These are phyloP conservation scores for Cucurbitaria berberidis DNA, from an alignment of 2,329 filamentous ascomycete genomes.

Conservation along the genomic window DNA sequence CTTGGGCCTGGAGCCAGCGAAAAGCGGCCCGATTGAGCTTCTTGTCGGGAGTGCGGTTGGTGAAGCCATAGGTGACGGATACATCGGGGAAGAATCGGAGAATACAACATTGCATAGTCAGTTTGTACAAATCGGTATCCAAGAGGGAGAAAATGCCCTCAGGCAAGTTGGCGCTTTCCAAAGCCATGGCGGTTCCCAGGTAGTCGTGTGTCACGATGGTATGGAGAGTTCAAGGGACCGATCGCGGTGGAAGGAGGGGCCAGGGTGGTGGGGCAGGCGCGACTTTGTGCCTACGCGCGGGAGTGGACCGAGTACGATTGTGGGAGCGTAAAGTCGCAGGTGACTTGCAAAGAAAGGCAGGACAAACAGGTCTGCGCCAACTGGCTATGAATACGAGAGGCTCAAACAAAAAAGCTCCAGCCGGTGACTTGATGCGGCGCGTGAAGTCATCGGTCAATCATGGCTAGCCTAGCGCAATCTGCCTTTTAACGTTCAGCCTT, in stretches of 20 bases:
- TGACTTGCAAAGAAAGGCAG: not conserved
- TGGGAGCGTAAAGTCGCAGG: too few species aligned
- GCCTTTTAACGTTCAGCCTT: slow-evolving; percentile 24
- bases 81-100: slow-evolving; percentile 85
- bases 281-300: slow-evolving; percentile 4
- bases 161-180: slow-evolving; percentile 33
- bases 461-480: slow-evolving; percentile 19
- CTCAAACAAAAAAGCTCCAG: not conserved
- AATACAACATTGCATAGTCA: slow-evolving; percentile 93
- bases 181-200: slow-evolving; percentile 28
- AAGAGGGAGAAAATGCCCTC: slow-evolving; percentile 54
- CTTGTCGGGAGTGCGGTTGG: slow-evolving; percentile 93
- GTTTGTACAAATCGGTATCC: slow-evolving; percentile 80
- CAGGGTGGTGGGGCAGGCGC: slow-evolving; percentile 38
- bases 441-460: slow-evolving; percentile 11
- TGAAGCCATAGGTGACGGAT: slow-evolving; percentile 89
- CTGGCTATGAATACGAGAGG: not conserved
- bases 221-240: slow-evolving; percentile 11
- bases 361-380: too few species aligned
- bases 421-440: slow-evolving; percentile 17
- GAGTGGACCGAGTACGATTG: not conserved
- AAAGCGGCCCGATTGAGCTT: slow-evolving; percentile 84
- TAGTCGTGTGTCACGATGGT: slow-evolving; percentile 2
- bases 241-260: slow-evolving; percentile 29
- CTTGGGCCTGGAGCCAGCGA: slow-evolving; percentile 82